Base-by-base conservation (phyloP, 768 basidiomycete genomes). In the Pleurotus giganteus region DNA sequence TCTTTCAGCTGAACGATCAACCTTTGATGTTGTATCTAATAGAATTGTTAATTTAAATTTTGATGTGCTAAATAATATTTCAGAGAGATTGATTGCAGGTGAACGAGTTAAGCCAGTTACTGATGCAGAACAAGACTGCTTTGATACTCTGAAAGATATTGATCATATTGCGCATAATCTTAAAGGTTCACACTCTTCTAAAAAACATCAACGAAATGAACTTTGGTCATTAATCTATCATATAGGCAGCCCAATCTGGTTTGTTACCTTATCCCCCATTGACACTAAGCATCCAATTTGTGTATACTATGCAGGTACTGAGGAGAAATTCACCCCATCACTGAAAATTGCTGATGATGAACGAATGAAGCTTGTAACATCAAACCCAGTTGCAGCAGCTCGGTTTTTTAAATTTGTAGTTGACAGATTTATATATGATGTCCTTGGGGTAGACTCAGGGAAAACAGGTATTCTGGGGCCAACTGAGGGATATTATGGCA, bases 61-160 rank as follows among this genome's bases (percentile, higher is more conserved):
- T n/a, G n/a, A n/a, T n/a, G n/a, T n/a, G n/a, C n/a, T 41, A 41
- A 17, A 41, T 11, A n/a, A 9, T 11, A 36, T 36, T 36, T 9
- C 34, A n/a, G n/a, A 9, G 9, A 11, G n/a, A 19, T 41, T 41
- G 39, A 41, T 15, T n/a, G 7, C 12, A n/a, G 19, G 5, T 11
- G 39, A 41, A 17, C 7, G 19, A 7, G 60, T 70, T 0, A 60
- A 57, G 36, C 67, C 66, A 2, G 52, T 56, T 19, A 70, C 64
- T 3, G 64, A 71, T 1, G 65, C 29, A 5, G 75, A 78, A 53
- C 69, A 69, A 24, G 26, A 47, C 0, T 76, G 74, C 42, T 76
- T 69, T 52, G 44, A 63, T 1, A 24, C 78, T 0, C 41, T 78
- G 0, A 27, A 60, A 12, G 65, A 74, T 37, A 23, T 78, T 0